Base-by-base conservation (phyloP, 2,329 filamentous ascomycete species). In the Aspergillus aculeatus region DNA sequence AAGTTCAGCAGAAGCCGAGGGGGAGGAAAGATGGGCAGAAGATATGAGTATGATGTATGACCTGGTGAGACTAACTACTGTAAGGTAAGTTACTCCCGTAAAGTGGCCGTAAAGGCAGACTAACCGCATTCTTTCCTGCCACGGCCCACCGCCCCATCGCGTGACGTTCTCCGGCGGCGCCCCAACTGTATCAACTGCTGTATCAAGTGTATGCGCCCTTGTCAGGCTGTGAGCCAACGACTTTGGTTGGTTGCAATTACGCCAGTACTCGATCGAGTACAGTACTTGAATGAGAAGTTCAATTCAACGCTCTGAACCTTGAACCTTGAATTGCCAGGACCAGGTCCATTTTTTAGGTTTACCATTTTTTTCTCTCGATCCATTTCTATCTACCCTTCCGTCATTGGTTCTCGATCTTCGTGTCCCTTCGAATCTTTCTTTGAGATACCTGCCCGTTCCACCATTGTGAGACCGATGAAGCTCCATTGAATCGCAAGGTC, bases 131-230 rank as follows among this genome's bases (percentile, higher is more conserved):
- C 63, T 67, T 44, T 73, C 66, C 68, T 74, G 68, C 70, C 72
- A 70, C 61, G 69, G 66, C 68, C 72, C 71, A 73, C 71, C 62
- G 63, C 63, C 64, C 59, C 62, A 51, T 66, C 69, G 65, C 67
- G 71, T 75, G 72, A 75, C 73, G 70, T 68, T 59, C 67, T 71
- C 64, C 69, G 69, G 71, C 69, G 65, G 63, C 66, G 69, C 69
- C 48, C 47, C 47, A 58, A 44, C 57, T 59, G 59, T 24, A 23
- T 26, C 47, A 47, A 48, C 32, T 50, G 41, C 35, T 35, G 50
- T 57, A 52, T 12, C 9, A 32, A 32, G 6, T 12, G 32, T 14
- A 35, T 35, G 32, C 11, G 69, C 65, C 51, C 16, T 52, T 23
- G 29, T 32, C 41, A 47, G 55, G 62, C 64, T 65, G 63, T 66